Conservation (phyloP, 306 rosid species). For the Elaeagnus macrophylla region DNA sequence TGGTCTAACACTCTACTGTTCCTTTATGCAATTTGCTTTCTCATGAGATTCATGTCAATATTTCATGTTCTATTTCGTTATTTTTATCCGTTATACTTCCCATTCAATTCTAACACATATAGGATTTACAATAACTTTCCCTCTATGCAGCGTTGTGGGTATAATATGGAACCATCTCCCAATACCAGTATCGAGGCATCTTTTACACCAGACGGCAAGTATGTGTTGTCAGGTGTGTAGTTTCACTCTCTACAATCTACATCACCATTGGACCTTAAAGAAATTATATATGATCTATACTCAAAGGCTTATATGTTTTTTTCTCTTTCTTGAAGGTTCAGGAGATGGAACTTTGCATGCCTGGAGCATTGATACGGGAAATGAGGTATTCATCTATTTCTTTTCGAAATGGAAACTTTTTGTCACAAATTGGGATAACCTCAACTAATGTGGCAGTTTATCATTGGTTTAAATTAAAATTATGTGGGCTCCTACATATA, state of each 20-base stretch:
- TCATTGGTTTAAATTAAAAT: neutral
- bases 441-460: neutral
- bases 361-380: constrained; percentile 67
- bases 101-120: neutral
- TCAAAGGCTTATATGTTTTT: neutral
- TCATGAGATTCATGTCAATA: too few species aligned
- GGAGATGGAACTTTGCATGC: constrained; percentile 92
- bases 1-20: too few species aligned
- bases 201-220: constrained; percentile 91
- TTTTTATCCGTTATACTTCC: neutral
- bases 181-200: constrained; percentile 74
- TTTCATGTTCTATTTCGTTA: neutral
- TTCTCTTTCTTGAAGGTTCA: constrained; percentile 42
- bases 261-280: neutral
- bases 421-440: neutral
- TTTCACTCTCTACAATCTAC: constrained; percentile 9
- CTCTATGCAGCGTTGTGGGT: constrained; percentile 75
- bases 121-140: constrained; percentile 12
- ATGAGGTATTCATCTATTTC: constrained; percentile 52
- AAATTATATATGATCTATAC: neutral
- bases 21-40: too few species aligned
- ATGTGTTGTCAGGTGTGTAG: constrained; percentile 66
- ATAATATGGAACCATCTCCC: constrained; percentile 87
- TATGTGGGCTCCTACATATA: too few species aligned
- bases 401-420: neutral